Evolutionary conservation across 176 grass and related monocot genomes (phyloP), one percentile per base, ranked within the genome.

Genomic region (bread wheat (Triticum aestivum)): DNA sequence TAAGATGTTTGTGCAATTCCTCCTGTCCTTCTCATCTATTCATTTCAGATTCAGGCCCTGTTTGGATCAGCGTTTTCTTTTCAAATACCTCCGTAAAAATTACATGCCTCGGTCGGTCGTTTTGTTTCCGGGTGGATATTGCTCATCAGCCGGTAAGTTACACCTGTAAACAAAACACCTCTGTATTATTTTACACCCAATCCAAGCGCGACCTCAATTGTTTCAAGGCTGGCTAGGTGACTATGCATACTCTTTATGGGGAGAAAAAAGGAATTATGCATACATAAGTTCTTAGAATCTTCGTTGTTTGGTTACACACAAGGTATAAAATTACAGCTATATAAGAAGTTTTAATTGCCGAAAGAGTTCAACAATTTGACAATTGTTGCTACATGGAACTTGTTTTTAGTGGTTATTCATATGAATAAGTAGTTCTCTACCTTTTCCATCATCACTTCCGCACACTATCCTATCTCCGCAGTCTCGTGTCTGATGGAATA

Each of bases 191-290:
- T 42, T 42, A 42, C 41, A 42, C 9, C 41, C 2, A 42, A 10
- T 3, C 41, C 41, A 42, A 42, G 41, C 9, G 41, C 41, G 9
- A 2, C 41, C 9, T 8, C 37, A 39, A 38, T 38, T 86, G 27
- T 65, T 86, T 92, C 26, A 73, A 82, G 1, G 8, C 38, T 13
- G 32, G 83, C 18, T 90, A 83, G 44, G 59, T 13, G 32, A 86
- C 23, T 42, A 42, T 42, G 41, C 41, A 10, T 42, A 42, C 41
- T 42, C 41, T 42, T 42, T 42, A 39, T 39, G 1, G 8, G 38
- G 6, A 42, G 9, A 42, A 42, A 41, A 42, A 42, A 39, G 41
- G 9, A 9, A 42, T 10, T 90, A 83, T 65, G 59, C 66, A 67
- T 64, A 12, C n/a, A 20, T 83, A 11, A 54, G 34, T 33, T 87